Conservation (phyloP, 225 moss, liverwort and hornwort genomes). For the Sphagnum contortum region DNA sequence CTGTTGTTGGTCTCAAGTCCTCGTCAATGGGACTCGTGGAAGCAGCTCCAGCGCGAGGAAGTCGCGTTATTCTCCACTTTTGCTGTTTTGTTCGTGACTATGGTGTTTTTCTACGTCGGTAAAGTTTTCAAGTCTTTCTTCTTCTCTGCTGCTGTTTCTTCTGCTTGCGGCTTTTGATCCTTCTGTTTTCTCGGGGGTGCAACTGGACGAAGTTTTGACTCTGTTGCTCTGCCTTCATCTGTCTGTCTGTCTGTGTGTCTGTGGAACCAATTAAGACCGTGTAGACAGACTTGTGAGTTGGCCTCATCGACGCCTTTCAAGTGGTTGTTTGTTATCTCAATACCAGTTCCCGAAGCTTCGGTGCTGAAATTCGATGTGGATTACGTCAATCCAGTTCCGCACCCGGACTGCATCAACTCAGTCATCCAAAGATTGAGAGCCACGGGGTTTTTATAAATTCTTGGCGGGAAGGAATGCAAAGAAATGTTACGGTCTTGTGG, state of each 20-base stretch:
- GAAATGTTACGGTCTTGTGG: too few species aligned
- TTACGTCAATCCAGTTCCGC: too few species aligned
- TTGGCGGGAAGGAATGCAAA: too few species aligned
- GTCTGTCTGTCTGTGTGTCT: background rate
- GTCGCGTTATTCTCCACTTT: slow-evolving; percentile 19
- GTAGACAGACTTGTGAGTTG: too few species aligned
- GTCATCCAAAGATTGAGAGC: too few species aligned
- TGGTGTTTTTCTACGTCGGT: slow-evolving; percentile 17
- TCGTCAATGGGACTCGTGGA: slow-evolving; percentile 7
- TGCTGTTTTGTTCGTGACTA: slow-evolving; percentile 24
- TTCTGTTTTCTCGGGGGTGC: background rate
- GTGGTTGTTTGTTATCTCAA: too few species aligned
- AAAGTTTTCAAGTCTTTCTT: background rate
- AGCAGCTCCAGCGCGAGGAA: slow-evolving; percentile 15
- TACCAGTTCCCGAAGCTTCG: too few species aligned
- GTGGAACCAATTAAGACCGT: background rate
- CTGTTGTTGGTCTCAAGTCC: too few species aligned
- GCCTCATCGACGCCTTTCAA: too few species aligned
- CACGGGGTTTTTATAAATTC: too few species aligned
- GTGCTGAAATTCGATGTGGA: too few species aligned
- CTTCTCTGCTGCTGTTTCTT: background rate
- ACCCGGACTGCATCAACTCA: too few species aligned
- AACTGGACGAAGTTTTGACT: background rate
- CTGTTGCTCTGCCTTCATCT: background rate
- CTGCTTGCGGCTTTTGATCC: background rate